These are phyloP conservation scores for Dictyostelium brefeldianum DNA, from an alignment of 78 protist genomes.

Conservation along the genomic window DNA sequence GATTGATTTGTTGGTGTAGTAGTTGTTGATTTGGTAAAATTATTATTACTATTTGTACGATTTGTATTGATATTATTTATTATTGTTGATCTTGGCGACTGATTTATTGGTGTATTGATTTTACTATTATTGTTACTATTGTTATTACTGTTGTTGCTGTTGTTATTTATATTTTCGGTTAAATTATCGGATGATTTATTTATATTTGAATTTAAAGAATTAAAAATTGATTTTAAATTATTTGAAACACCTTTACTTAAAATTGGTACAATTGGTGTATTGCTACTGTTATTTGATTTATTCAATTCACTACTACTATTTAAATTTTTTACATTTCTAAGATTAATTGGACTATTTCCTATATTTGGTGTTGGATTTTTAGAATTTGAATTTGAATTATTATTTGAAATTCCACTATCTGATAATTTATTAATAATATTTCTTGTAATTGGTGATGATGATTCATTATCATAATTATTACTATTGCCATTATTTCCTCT, in stretches of 20 bases:
- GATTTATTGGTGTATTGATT: neutral
- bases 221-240: constrained; percentile 8
- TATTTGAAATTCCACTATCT: neutral
- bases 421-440: neutral
- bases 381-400: neutral
- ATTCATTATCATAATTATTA: neutral
- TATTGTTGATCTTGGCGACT: neutral
- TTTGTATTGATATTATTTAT: neutral
- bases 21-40: no score
- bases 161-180: neutral
- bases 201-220: constrained; percentile 1
- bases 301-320: neutral
- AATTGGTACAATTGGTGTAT: neutral
- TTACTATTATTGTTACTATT: neutral
- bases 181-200: neutral
- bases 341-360: neutral
- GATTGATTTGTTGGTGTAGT: neutral
- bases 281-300: neutral
- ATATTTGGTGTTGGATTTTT: neutral
- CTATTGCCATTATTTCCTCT: neutral
- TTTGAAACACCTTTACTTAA: neutral
- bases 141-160: neutral
- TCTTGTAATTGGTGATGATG: neutral
- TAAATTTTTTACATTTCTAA: neutral
- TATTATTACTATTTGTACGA: neutral